Conservation (phyloP, 805 yeast species). For the Lipomyces sp. region DNA sequence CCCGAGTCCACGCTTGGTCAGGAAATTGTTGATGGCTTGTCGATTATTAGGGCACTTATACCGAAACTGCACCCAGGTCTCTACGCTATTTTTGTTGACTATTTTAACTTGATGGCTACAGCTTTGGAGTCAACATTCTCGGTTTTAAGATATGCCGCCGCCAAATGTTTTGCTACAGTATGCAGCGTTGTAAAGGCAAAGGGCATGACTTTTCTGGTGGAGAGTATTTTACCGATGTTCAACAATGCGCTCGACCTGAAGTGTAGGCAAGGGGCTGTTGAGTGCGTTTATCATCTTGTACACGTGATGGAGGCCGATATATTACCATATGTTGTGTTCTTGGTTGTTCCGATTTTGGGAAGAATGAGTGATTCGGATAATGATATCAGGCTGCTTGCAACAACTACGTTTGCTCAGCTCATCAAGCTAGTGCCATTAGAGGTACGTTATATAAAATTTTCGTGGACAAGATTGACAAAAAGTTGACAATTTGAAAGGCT, state of each 20-base stretch:
- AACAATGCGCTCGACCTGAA: slow-evolving; percentile 70
- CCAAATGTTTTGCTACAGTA: slow-evolving; percentile 83
- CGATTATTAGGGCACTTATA: slow-evolving; percentile 73
- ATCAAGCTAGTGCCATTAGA: slow-evolving; percentile 95
- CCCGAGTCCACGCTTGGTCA: slow-evolving; percentile 66
- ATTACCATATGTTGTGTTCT: slow-evolving; percentile 90
- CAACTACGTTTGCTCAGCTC: slow-evolving; percentile 94
- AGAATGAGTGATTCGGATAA: slow-evolving; percentile 95
- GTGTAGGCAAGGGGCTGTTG: slow-evolving; percentile 92
- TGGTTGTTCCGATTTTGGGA: slow-evolving; percentile 95
- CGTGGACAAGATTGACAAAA: neutral
- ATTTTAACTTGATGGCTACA: slow-evolving; percentile 57
- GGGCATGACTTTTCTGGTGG: slow-evolving; percentile 80
- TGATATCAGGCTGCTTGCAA: slow-evolving; percentile 87
- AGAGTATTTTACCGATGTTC: slow-evolving; percentile 75
- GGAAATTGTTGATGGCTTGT: slow-evolving; percentile 80
- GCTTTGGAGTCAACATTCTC: slow-evolving; percentile 72
- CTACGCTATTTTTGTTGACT: slow-evolving; percentile 54
- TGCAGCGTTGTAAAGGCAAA: slow-evolving; percentile 69
- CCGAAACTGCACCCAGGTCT: slow-evolving; percentile 61
- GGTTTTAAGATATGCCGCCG: slow-evolving; percentile 86
- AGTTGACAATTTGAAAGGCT: slow-evolving; percentile 49
- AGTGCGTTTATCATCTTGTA: slow-evolving; percentile 84
- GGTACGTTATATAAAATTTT: slow-evolving; percentile 27
- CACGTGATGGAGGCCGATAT: slow-evolving; percentile 84